phyloP scores from a whole-genome alignment of 495 filamentous ascomycete species.

The Lophiostoma macrostomum region DNA sequence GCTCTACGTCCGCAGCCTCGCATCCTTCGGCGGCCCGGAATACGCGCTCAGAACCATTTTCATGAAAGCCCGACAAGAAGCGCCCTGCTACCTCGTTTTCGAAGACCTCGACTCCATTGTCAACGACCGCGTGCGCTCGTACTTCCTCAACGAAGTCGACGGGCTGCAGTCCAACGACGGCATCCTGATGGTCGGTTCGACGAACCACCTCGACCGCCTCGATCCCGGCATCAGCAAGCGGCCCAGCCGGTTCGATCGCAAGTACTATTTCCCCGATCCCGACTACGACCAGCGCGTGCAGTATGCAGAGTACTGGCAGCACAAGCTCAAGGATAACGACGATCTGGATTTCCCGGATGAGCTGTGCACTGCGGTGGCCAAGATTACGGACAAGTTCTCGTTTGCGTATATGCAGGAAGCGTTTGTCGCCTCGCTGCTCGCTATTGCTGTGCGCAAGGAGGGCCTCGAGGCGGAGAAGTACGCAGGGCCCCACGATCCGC shows the following conservation, averaged over 20 bases:
- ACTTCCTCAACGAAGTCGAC: conserved; percentile 46
- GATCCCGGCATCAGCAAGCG: conserved; percentile 45
- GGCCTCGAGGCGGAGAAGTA: conserved; percentile 18
- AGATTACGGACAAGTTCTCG: conserved; percentile 41
- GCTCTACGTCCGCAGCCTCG: conserved; percentile 41
- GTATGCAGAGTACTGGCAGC: conserved; percentile 43
- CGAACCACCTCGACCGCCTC: conserved; percentile 43
- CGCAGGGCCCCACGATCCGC: conserved; percentile 29
- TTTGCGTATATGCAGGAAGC: conserved; percentile 47
- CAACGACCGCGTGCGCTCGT: conserved; percentile 38
- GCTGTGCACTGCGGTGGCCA: conserved; percentile 38
- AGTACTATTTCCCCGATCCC: conserved; percentile 43
- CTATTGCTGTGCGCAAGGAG: conserved; percentile 32
- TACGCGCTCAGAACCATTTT: conserved; percentile 40
- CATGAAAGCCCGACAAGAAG: conserved; percentile 37
- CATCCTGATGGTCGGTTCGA: conserved; percentile 46
- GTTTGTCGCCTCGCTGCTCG: conserved; percentile 40
- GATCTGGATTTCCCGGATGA: conserved; percentile 43
- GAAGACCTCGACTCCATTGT: conserved; percentile 45
- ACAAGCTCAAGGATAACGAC: conserved; percentile 39
- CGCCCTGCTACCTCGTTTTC: conserved; percentile 45
- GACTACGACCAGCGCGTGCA: conserved; percentile 32
- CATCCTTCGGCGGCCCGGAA: conserved; percentile 38
- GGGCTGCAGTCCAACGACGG: conserved; percentile 43
- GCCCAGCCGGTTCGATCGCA: conserved; percentile 42